A percentile compares a stretch with the other conserved stretches of the same genome.
phyloP scores from a whole-genome alignment of 345 rosid genomes.

The Pugionium cornutum region DNA sequence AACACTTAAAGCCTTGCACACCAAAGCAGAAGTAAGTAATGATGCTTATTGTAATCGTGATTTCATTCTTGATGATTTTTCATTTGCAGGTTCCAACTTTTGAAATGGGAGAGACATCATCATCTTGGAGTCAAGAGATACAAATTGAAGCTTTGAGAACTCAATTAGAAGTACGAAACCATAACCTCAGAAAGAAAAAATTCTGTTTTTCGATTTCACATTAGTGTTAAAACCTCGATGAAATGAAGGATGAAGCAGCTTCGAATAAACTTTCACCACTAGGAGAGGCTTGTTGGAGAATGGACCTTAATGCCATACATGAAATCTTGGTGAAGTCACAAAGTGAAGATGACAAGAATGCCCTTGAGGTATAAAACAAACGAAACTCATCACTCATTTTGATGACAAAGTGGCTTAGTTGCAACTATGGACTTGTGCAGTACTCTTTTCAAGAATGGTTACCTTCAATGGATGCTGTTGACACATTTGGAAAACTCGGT shows the following conservation, averaged over 20 bases:
- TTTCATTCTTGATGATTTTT: background rate
- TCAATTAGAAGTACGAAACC: no score
- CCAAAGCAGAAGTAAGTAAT: conserved; percentile 53
- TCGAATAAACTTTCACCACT: conserved; percentile 61
- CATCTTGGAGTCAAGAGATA: no score
- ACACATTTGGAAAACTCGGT: conserved; percentile 77
- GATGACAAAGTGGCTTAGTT: conserved; percentile 15
- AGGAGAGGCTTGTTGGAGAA: conserved; percentile 85
- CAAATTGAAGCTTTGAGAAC: no score
- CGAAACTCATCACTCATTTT: background rate
- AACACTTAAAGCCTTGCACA: conserved; percentile 68
- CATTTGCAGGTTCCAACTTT: conserved; percentile 63
- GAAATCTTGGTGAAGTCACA: conserved; percentile 66
- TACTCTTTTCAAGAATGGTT: conserved; percentile 92
- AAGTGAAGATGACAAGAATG: conserved; percentile 83
- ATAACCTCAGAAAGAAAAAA: no score
- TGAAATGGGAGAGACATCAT: conserved; percentile 46
- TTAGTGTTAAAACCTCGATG: background rate
- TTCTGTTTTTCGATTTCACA: no score
- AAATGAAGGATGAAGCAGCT: conserved; percentile 52
- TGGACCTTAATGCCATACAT: conserved; percentile 87
- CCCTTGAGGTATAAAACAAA: conserved; percentile 56
- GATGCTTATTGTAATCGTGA: background rate
- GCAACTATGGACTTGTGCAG: conserved; percentile 22
- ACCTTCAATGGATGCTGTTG: conserved; percentile 73